A percentile compares a stretch with the other conserved stretches of the same genome.
Evolutionary conservation across 257 asterid species (phyloP).

Genomic region (Solanum sejunctum): DNA sequence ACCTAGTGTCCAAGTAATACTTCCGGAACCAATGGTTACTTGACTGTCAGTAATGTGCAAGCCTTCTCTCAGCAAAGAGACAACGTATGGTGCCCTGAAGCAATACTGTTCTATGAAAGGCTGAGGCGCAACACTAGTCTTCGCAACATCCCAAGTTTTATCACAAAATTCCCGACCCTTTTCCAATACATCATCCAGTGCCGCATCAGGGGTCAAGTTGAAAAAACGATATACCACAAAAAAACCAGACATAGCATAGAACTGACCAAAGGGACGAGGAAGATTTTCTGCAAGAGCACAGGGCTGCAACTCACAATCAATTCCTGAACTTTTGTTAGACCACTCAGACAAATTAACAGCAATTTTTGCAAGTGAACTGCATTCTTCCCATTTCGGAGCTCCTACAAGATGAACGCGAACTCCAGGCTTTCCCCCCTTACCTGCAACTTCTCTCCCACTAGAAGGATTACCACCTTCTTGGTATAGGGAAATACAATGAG

Average conservation of each 20-base stretch:
- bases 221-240: conserved; percentile 52
- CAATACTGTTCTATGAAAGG: conserved; percentile 97
- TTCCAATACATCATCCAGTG: conserved; percentile 22
- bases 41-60: conserved; percentile 64
- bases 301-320: conserved; percentile 75
- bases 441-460: conserved; percentile 22
- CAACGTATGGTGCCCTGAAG: conserved; percentile 60
- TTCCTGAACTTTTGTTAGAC: conserved; percentile 46
- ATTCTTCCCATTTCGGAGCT: conserved; percentile 83
- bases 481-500: conserved; percentile 45
- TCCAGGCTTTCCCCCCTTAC: conserved; percentile 38
- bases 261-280: conserved; percentile 79
- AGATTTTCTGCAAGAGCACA: conserved; percentile 64
- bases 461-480: conserved; percentile 41
- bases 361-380: conserved; percentile 61
- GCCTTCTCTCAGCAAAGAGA: conserved; percentile 78
- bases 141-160: conserved; percentile 61
- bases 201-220: conserved; percentile 24
- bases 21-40: conserved; percentile 76
- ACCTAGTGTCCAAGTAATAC: conserved; percentile 97
- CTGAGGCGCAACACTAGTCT: conserved; percentile 74
- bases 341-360: conserved; percentile 81
- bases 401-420: conserved; percentile 56
- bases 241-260: conserved; percentile 92
- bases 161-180: conserved; percentile 32